Evolutionary conservation across 2,329 filamentous ascomycete species (phyloP).

Genomic region (Fusarium compactum): DNA sequence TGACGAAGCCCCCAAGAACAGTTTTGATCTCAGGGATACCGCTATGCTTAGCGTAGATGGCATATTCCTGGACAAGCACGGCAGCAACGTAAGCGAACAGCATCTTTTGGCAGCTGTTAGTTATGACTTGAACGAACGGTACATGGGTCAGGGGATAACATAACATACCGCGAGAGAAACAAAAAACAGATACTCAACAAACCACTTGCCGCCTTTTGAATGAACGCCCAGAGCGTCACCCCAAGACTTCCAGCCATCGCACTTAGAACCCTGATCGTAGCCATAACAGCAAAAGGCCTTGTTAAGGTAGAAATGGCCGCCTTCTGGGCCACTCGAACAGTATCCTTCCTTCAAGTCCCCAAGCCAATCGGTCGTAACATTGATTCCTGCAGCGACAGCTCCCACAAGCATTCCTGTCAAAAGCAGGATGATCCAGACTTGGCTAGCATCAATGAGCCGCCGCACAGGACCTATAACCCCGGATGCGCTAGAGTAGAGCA

Average conservation of each 20-base stretch:
- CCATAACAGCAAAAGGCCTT: constrained; percentile 94
- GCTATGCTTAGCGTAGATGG: constrained; percentile 89
- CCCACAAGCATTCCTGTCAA: constrained; percentile 88
- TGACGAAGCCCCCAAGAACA: constrained; percentile 92
- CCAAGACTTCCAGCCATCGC: constrained; percentile 90
- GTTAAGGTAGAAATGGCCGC: constrained; percentile 91
- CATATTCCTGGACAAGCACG: constrained; percentile 84
- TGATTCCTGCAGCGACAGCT: constrained; percentile 86
- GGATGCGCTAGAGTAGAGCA: constrained; percentile 75
- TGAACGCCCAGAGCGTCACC: constrained; percentile 76
- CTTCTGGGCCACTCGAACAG: constrained; percentile 79
- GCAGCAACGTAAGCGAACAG: constrained; percentile 83
- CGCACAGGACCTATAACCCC: constrained; percentile 80
- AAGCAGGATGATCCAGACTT: constrained; percentile 92
- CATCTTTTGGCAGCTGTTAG: constrained; percentile 62
- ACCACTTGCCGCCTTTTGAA: constrained; percentile 77
- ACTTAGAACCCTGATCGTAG: constrained; percentile 84
- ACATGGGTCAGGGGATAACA: not conserved
- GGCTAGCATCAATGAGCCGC: constrained; percentile 83
- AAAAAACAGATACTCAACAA: constrained; percentile 90
- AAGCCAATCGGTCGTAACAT: constrained; percentile 92
- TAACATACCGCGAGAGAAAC: constrained; percentile 79
- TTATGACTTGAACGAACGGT: not conserved
- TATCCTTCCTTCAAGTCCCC: constrained; percentile 92
- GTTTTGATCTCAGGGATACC: constrained; percentile 99